Base-by-base conservation (phyloP, 2,329 filamentous ascomycete species). In the Exophiala alcalophila region DNA sequence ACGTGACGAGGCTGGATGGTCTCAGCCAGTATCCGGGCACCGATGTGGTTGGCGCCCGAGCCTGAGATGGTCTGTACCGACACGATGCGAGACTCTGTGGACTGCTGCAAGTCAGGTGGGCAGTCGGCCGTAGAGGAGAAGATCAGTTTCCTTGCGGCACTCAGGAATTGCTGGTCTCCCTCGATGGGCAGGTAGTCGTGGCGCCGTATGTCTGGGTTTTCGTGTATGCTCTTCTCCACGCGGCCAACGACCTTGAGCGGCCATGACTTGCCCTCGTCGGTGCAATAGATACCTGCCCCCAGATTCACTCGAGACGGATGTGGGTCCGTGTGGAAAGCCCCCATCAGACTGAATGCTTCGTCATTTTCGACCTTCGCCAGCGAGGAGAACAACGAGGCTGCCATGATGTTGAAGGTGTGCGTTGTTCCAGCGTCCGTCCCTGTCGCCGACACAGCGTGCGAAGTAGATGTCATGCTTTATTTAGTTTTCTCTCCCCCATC, bases 121-220 rank as follows among this genome's bases (percentile, higher is more conserved):
- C 3, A 5, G n/a, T 8, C 15, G 2, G 19, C 27, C 8, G 12
- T 18, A 6, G 14, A 30, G 4, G 11, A 16, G 19, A 97, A 80
- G 56, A 95, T 84, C 55, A 97, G 76, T 71, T 92, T 87, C 60
- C 87, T 85, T 16, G 91, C 90, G 61, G 91, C 88, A 60, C 78
- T 76, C 43, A 88, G 91, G 72, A 97, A 94, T 49, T 81, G 74
- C 39, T 81, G 70, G 51, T 95, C 78, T 61, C 92, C 92, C 54
- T 88, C 84, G 65, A 97, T 97, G 44, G 91, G 89, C 43, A 91
- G 86, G 72, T 97, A 98, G 74, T 98, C 92, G 74, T 97, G 92
- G 71, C 28, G 8, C 12, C 28, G 12, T n/a, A n/a, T n/a, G n/a
- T n/a, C n/a, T n/a, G n/a, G n/a, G n/a, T n/a, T n/a, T n/a, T n/a